These are phyloP conservation scores for Colletotrichum viniferum DNA, from an alignment of 2,329 filamentous ascomycete genomes.

Conservation along the genomic window DNA sequence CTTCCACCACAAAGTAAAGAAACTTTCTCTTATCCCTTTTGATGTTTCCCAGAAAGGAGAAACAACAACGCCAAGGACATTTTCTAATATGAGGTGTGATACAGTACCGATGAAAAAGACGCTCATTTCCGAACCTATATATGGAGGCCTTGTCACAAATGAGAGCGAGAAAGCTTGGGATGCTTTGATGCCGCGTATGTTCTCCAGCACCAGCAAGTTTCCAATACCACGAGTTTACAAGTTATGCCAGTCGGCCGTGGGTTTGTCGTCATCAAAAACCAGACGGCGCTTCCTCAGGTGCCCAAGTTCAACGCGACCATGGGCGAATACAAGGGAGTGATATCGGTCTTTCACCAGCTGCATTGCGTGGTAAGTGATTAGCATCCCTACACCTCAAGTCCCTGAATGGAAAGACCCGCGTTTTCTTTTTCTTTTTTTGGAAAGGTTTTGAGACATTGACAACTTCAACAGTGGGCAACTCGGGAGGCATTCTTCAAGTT, in stretches of 20 bases:
- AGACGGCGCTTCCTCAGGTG: not conserved
- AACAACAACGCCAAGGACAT: no score
- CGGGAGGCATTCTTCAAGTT: not conserved
- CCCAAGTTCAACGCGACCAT: not conserved
- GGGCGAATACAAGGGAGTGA: not conserved
- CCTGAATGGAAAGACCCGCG: not conserved
- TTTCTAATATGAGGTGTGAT: not conserved
- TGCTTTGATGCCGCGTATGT: not conserved
- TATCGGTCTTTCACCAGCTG: not conserved
- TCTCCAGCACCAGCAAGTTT: not conserved
- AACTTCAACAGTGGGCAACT: not conserved
- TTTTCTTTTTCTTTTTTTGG: no score
- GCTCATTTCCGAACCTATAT: not conserved
- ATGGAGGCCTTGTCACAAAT: not conserved
- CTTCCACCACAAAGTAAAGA: not conserved
- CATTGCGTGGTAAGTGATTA: not conserved
- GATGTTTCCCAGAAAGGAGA: no score
- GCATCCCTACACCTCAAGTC: rapidly evolving
- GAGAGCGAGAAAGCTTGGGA: not conserved
- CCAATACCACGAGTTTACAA: not conserved
- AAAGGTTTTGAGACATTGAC: not conserved
- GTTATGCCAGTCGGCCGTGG: not conserved
- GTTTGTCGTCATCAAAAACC: not conserved
- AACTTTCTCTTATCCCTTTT: not conserved
- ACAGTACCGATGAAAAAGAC: not conserved